These are phyloP conservation scores for Russula abietina DNA, from an alignment of 768 basidiomycete genomes.

Conservation along the genomic window DNA sequence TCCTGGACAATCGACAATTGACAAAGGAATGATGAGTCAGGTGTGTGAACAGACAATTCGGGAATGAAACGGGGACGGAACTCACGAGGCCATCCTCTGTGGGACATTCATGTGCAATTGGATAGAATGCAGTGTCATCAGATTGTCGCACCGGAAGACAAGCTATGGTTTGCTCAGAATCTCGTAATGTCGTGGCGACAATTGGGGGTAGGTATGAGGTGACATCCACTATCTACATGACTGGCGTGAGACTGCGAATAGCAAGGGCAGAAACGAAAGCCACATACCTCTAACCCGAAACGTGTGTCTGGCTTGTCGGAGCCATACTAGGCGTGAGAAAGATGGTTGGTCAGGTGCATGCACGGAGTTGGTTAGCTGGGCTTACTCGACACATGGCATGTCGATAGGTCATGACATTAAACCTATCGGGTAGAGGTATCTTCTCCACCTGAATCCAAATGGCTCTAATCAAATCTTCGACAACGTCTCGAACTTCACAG, in stretches of 20 bases:
- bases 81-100: constrained; percentile 32
- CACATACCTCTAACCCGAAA: constrained; percentile 74
- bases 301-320: constrained; percentile 94
- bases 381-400: constrained; percentile 87
- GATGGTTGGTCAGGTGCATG: constrained; percentile 23
- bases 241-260: constrained; percentile 2
- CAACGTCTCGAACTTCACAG: constrained; percentile 66
- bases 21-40: not conserved
- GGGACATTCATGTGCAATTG: constrained; percentile 37
- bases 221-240: constrained; percentile 33
- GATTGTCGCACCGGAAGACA: constrained; percentile 31
- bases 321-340: constrained; percentile 60
- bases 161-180: constrained; percentile 32
- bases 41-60: not conserved
- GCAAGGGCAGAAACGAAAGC: not conserved
- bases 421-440: constrained; percentile 51
- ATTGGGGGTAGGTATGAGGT: constrained; percentile 31
- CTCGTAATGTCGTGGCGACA: constrained; percentile 27
- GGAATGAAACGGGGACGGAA: constrained; percentile 1
- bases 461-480: constrained; percentile 65
- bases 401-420: constrained; percentile 80
- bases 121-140: constrained; percentile 33
- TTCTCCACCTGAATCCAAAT: constrained; percentile 74
- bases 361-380: constrained; percentile 4
- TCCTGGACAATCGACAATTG: constrained; percentile 35